Percentiles rank a stretch among this genome's conserved stretches.
These are phyloP conservation scores for Prunus persica DNA, from an alignment of 306 rosid species.

Conservation along the genomic window DNA sequence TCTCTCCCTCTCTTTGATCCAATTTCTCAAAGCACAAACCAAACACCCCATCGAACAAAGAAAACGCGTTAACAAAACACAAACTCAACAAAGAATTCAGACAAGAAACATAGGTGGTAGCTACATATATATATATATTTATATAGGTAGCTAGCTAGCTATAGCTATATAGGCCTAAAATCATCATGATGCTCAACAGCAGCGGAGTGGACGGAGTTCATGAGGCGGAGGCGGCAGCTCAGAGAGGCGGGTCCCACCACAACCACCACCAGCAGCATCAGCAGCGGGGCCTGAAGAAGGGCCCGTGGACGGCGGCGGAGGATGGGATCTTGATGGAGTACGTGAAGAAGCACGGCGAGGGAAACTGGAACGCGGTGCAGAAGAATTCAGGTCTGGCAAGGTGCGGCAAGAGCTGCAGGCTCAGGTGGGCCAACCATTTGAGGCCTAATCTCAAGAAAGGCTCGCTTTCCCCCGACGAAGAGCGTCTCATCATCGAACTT, in stretches of 20 bases:
- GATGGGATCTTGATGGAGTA: conserved; percentile 60
- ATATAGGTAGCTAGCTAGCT: background rate
- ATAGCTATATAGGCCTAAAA: background rate
- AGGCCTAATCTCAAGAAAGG: conserved; percentile 81
- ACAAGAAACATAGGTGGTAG: background rate
- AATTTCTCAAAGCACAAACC: conserved; percentile 5
- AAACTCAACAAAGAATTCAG: background rate
- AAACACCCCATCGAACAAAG: background rate
- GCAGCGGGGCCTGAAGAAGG: conserved; percentile 46
- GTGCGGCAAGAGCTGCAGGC: conserved; percentile 87
- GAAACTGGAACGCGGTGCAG: conserved; percentile 83
- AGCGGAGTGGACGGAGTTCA: conserved; percentile 8
- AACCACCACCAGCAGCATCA: background rate
- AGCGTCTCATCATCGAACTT: conserved; percentile 55
- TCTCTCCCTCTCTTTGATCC: background rate
- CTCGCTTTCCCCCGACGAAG: conserved; percentile 57
- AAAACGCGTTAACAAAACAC: background rate
- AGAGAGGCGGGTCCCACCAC: background rate
- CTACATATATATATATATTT: background rate
- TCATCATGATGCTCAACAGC: background rate
- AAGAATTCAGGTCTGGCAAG: conserved; percentile 57
- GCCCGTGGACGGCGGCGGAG: conserved; percentile 78
- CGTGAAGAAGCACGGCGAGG: conserved; percentile 67
- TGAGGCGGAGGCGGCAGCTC: background rate
- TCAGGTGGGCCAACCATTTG: conserved; percentile 87